phyloP scores from a whole-genome alignment of 2,329 filamentous ascomycete genomes.

The Aspergillus viridinutans region DNA sequence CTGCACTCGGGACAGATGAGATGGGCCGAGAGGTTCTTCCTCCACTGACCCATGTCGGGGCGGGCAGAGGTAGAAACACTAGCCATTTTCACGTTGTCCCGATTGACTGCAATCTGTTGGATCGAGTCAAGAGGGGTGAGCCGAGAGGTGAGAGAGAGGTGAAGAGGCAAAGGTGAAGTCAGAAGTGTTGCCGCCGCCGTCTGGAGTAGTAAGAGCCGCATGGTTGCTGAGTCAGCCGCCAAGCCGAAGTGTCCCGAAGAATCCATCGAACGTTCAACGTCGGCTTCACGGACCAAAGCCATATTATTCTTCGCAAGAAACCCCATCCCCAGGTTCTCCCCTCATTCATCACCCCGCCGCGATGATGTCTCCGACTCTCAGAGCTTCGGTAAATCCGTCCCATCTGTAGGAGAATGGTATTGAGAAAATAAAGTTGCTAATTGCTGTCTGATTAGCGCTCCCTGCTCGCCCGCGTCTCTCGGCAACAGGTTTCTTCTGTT shows the following conservation, averaged over 20 bases:
- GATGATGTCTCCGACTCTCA: slow-evolving; percentile 60
- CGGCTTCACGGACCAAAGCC: slow-evolving; percentile 18
- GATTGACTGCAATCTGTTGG: slow-evolving; percentile 12
- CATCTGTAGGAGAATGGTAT: slow-evolving; percentile 8
- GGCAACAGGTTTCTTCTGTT: slow-evolving; percentile 52
- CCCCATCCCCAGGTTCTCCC: slow-evolving; percentile 15
- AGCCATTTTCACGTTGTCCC: slow-evolving; percentile 30
- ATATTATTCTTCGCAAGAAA: slow-evolving; percentile 12
- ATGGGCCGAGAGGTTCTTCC: slow-evolving; percentile 80
- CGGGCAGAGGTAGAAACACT: slow-evolving; percentile 35
- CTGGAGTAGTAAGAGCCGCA: slow-evolving; percentile 16
- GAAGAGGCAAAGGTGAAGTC: slow-evolving; percentile 7
- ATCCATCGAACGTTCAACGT: slow-evolving; percentile 22
- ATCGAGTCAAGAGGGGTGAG: slow-evolving; percentile 17
- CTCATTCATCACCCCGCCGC: slow-evolving; percentile 30
- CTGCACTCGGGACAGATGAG: slow-evolving; percentile 88
- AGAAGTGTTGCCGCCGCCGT: neutral
- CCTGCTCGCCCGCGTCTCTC: slow-evolving; percentile 57
- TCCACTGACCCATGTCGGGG: slow-evolving; percentile 52
- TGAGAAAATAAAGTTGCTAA: slow-evolving; percentile 2
- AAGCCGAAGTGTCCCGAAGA: slow-evolving; percentile 25
- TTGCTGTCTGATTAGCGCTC: slow-evolving; percentile 49
- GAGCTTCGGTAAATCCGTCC: slow-evolving; percentile 52
- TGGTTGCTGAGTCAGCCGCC: slow-evolving; percentile 22
- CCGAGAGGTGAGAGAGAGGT: slow-evolving; percentile 9